Evolutionary conservation across 306 rosid genomes (phyloP).

Genomic region (Lathyrus sativus): DNA sequence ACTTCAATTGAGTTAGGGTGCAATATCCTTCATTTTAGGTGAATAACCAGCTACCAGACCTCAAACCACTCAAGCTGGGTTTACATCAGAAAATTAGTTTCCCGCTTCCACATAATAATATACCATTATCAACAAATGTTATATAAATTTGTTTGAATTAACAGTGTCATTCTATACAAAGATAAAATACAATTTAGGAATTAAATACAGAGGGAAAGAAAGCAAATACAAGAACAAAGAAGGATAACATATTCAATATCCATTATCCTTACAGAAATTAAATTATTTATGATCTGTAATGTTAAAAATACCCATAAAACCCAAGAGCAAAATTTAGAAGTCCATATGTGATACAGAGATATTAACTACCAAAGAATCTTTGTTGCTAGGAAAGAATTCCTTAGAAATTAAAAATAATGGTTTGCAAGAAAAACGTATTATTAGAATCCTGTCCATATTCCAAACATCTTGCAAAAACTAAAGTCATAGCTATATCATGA

Average conservation of each 20-base stretch:
- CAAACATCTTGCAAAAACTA: constrained; percentile 13
- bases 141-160: constrained; percentile 6
- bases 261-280: background rate
- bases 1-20: constrained; percentile 5
- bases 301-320: constrained; percentile 13
- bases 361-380: background rate
- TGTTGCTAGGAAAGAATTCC: background rate
- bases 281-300: background rate
- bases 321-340: background rate
- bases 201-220: background rate
- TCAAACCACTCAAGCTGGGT: constrained; percentile 13
- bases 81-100: constrained; percentile 2
- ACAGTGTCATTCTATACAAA: background rate
- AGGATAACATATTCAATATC: background rate
- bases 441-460: background rate
- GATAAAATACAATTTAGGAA: background rate
- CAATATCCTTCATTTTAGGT: background rate
- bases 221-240: background rate
- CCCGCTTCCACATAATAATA: constrained; percentile 16
- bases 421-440: background rate
- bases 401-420: background rate
- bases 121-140: constrained; percentile 18
- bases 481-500: constrained; percentile 11
- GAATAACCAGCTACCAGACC: constrained; percentile 1
- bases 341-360: background rate